Evolutionary conservation across 768 basidiomycete genomes (phyloP).

Genomic region (Tulasnella sp.): DNA sequence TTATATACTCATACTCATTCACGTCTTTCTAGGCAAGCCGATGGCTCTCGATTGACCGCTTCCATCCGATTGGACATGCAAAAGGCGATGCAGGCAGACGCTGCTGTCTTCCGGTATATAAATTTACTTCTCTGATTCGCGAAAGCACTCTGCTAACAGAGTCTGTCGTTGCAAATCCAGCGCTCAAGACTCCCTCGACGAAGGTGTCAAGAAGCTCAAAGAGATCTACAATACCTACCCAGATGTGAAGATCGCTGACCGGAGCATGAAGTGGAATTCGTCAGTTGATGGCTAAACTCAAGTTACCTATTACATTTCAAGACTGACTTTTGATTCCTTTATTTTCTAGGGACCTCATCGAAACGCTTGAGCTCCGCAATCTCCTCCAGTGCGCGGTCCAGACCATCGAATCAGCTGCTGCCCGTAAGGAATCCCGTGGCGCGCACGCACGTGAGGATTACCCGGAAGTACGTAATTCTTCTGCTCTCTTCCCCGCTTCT

Average conservation of each 20-base stretch:
- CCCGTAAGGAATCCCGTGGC: conserved; percentile 94
- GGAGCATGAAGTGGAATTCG: conserved; percentile 99
- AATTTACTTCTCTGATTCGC: background rate
- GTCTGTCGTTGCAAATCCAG: conserved; percentile 28
- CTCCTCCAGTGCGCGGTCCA: conserved; percentile 90
- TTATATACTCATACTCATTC: background rate
- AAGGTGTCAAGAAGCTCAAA: conserved; percentile 80
- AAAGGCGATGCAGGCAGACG: conserved; percentile 97
- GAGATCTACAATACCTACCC: conserved; percentile 81
- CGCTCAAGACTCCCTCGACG: conserved; percentile 79
- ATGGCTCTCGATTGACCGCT: conserved; percentile 76
- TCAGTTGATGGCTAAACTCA: conserved; percentile 40
- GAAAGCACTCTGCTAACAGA: background rate
- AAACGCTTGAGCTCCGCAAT: conserved; percentile 95
- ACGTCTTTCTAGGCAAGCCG: conserved; percentile 45
- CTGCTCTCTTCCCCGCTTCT: background rate
- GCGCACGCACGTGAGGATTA: conserved; percentile 98
- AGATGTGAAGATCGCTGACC: conserved; percentile 91
- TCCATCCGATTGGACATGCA: conserved; percentile 93
- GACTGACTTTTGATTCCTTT: background rate
- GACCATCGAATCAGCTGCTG: conserved; percentile 85
- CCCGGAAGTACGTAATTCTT: conserved; percentile 70
- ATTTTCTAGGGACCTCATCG: conserved; percentile 73
- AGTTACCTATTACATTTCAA: background rate
- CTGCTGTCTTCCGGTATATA: conserved; percentile 83